These are phyloP conservation scores for Naganishia friedmannii DNA, from an alignment of 768 basidiomycete genomes.

Conservation along the genomic window DNA sequence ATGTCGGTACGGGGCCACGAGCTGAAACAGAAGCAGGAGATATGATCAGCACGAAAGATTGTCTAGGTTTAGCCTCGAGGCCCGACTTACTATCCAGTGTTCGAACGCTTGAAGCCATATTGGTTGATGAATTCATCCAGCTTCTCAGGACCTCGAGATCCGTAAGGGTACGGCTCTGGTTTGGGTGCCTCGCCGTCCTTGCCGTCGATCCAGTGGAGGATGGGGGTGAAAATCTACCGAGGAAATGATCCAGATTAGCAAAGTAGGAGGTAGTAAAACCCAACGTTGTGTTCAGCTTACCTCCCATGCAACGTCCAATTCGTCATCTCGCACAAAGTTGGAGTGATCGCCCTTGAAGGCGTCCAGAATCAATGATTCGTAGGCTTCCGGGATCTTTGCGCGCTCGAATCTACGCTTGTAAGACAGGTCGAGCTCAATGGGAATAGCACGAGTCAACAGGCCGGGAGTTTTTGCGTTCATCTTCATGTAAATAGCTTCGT, in stretches of 20 bases:
- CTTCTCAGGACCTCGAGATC: constrained; percentile 87
- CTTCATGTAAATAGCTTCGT: constrained; percentile 95
- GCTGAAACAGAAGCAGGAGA: constrained; percentile 52
- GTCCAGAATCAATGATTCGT: constrained; percentile 88
- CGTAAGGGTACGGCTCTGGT: constrained; percentile 80
- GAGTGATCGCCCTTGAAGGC: constrained; percentile 97
- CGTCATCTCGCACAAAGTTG: constrained; percentile 97
- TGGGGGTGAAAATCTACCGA: constrained; percentile 54
- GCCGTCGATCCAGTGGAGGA: constrained; percentile 94
- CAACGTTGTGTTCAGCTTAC: constrained; percentile 53
- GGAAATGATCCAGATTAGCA: background rate
- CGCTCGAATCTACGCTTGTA: constrained; percentile 94
- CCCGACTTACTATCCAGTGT: constrained; percentile 68
- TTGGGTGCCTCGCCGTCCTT: constrained; percentile 63
- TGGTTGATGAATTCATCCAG: constrained; percentile 71
- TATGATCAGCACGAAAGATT: background rate
- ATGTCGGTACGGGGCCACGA: constrained; percentile 72
- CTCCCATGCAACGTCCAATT: constrained; percentile 97
- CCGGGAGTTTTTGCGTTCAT: constrained; percentile 93
- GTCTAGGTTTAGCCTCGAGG: background rate
- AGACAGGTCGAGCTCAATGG: constrained; percentile 96
- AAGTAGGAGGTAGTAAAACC: background rate
- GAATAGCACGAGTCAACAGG: constrained; percentile 80
- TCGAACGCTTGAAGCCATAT: constrained; percentile 72
- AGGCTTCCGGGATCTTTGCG: constrained; percentile 89